These are phyloP conservation scores for Cladosporium austrohemisphaericum DNA, from an alignment of 2,329 filamentous ascomycete genomes.

Conservation along the genomic window DNA sequence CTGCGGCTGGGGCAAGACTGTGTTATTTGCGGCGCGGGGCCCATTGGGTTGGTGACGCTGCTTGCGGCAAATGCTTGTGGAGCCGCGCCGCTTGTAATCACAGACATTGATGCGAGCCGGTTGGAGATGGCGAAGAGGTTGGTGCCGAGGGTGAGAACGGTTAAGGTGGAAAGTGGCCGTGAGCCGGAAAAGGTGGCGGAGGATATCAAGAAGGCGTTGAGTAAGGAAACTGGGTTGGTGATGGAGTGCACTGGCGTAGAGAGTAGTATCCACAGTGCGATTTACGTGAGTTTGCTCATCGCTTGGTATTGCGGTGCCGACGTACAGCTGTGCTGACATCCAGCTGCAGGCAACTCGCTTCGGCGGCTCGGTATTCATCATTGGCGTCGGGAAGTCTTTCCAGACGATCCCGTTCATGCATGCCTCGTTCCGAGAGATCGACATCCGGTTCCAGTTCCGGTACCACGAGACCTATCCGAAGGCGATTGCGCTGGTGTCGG, in stretches of 20 bases:
- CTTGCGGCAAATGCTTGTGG: slow-evolving; percentile 44
- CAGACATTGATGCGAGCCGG: slow-evolving; percentile 41
- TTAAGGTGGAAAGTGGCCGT: slow-evolving; percentile 35
- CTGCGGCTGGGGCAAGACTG: slow-evolving; percentile 40
- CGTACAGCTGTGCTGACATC: slow-evolving; percentile 2
- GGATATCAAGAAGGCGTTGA: slow-evolving; percentile 35
- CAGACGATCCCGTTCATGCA: slow-evolving; percentile 40
- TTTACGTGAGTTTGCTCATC: slow-evolving; percentile 27
- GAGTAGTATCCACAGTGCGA: slow-evolving; percentile 29
- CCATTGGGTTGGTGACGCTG: slow-evolving; percentile 39
- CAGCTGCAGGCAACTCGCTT: slow-evolving; percentile 27
- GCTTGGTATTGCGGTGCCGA: slow-evolving; percentile 8
- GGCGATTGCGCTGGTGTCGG: slow-evolving; percentile 39
- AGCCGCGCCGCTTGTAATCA: slow-evolving; percentile 42
- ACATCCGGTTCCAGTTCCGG: slow-evolving; percentile 39
- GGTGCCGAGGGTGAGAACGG: slow-evolving; percentile 36
- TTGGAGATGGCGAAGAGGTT: slow-evolving; percentile 37
- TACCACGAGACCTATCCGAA: slow-evolving; percentile 41
- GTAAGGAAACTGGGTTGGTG: slow-evolving; percentile 31
- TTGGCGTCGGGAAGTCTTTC: slow-evolving; percentile 35
- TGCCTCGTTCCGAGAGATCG: slow-evolving; percentile 36
- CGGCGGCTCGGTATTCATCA: slow-evolving; percentile 37
- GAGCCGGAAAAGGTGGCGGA: slow-evolving; percentile 35
- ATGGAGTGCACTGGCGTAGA: slow-evolving; percentile 37
- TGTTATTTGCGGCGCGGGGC: slow-evolving; percentile 36